Conservation (phyloP, 805 yeast genomes). For the Candida silvatica region DNA sequence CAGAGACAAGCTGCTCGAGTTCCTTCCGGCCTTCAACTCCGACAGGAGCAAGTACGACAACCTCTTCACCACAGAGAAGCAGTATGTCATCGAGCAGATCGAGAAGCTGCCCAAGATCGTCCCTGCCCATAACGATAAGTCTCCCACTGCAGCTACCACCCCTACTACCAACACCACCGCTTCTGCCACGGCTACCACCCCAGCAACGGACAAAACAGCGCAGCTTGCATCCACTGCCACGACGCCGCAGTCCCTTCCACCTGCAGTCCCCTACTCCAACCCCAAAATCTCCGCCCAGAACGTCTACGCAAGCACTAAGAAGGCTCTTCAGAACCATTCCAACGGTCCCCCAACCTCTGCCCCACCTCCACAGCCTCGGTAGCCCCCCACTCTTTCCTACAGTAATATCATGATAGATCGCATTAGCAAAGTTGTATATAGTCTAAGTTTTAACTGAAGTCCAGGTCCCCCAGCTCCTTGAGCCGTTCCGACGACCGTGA, state of each 20-base stretch:
- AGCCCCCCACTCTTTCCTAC: too few relatives aligned
- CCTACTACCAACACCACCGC: background rate
- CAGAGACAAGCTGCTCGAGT: conserved; percentile 63
- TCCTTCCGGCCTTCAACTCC: conserved; percentile 57
- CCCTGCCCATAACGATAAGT: conserved; percentile 4
- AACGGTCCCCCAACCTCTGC: too few relatives aligned
- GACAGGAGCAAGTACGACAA: conserved; percentile 54
- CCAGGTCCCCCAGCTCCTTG: conserved; percentile 8
- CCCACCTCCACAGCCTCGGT: too few relatives aligned
- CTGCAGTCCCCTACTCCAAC: conserved; percentile 3
- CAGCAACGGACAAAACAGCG: background rate
- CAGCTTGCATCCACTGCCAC: background rate
- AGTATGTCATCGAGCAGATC: conserved; percentile 69
- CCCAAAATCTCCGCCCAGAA: conserved; percentile 14
- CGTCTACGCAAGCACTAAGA: conserved; percentile 12
- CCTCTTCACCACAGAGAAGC: conserved; percentile 64
- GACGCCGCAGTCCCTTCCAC: background rate
- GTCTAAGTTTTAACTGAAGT: too few relatives aligned
- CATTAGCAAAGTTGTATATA: background rate
- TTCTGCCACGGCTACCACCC: background rate
- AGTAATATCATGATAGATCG: too few relatives aligned
- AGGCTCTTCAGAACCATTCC: too few relatives aligned
- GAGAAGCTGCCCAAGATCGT: conserved; percentile 59
- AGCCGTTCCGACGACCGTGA: conserved; percentile 3
- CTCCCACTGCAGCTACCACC: too few relatives aligned